Evolutionary conservation across 306 rosid genomes (phyloP), one percentile per base, ranked within the genome.

Genomic region (Acmispon strigosus): DNA sequence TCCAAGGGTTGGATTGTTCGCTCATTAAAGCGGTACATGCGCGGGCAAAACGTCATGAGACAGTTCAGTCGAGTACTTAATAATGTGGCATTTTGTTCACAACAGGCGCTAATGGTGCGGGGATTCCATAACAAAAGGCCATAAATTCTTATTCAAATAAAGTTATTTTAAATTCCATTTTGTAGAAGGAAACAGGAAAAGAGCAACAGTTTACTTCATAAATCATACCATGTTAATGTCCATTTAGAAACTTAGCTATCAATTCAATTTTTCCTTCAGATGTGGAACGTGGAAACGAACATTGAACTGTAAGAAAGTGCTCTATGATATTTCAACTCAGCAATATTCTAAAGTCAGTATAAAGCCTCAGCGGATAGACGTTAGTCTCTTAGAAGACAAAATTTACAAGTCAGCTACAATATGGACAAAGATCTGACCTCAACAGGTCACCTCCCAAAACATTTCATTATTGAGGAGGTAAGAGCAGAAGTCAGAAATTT

Each of bases 391-490:
- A 14, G 37, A 73, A 69, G 76, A 77, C 78, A 78, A 80, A 66
- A 73, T 86, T 82, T 82, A 83, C 83, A 82, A 70, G 78, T 72
- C 76, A 61, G 74, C 77, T 76, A 78, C 42, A 39, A 19, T 69
- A 60, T 76, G 51, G 66, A 71, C 39, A 74, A 55, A 66, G 11
- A 50, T 68, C 69, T n/a, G 64, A 69, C 27, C 70, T 57, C 69
- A 66, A 14, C 14, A 45, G 55, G 87, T 95, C 92, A 95, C 84
- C 99, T 90, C 85, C 99, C 96, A 68, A 91, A 91, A 83, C 97
- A 95, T 82, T 17, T 88, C 92, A 86, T 66, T 58, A 95, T 66
- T 9, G 97, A 84, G 42, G 97, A 87, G 45, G 88, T 82, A 77
- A 89, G 79, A 45, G 93, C 88, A 11, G 99, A 91, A 70, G 96